Base-by-base conservation (phyloP, 176 grass and related monocot genomes). In the Musa acuminata region DNA sequence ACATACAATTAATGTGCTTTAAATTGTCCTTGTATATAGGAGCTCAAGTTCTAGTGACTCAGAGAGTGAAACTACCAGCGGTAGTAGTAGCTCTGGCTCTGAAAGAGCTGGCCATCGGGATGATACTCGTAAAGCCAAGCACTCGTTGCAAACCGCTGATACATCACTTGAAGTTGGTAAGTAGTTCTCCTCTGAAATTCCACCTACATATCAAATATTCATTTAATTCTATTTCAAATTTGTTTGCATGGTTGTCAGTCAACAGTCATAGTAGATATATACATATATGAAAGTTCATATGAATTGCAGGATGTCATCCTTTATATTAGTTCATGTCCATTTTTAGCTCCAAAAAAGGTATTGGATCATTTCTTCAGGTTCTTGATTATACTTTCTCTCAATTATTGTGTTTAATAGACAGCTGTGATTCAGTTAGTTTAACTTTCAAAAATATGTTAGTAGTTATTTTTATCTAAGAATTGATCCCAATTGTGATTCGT, bases 41-140 rank as follows among this genome's bases (percentile, higher is more conserved):
- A 85, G 84, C 48, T 80, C 83, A 63, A 80, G 77, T 77, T 87
- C 82, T 35, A 93, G 87, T 85, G 80, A 81, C 72, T 89, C 87
- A 49, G 49, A 80, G 76, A 84, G 79, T 75, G 85, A 74, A 67
- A 82, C 73, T 74, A 79, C 84, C 63, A 79, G 58, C 16, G 52
- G 51, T 75, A 87, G 51, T 72, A 87, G 77, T 23, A 81, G 84
- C 74, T 83, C 84, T 78, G 90, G 83, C 19, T 57, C 66, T 85
- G 84, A 79, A 83, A 87, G 35, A 60, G 64, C 23, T 62, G 67
- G 43, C 9, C 54, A 22, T 59, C 70, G 1, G 53, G 17, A 48
- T 22, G 55, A 60, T 50, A 9, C 23, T 14, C 20, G 14, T 21
- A 77, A 77, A 64, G 65, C 68, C 69, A 92, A 82, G 51, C 63